Conservation (phyloP, 1,284 basidiomycete genomes). For the Pascua sp. region DNA sequence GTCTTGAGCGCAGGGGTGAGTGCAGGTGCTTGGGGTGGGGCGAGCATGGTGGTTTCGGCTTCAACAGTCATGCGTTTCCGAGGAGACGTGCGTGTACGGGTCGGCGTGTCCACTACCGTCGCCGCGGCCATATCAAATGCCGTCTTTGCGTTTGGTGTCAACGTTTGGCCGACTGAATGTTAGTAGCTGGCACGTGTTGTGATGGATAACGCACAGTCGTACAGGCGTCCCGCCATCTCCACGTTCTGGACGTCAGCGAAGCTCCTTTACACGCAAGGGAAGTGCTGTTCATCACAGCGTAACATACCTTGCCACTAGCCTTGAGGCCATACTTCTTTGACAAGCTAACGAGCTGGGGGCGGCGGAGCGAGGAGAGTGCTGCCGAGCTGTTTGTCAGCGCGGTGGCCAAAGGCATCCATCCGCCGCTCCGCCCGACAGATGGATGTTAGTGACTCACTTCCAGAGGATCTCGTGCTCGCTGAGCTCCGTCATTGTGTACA, state of each 20-base stretch:
- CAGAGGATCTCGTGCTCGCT: constrained; percentile 20
- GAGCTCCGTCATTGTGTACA: constrained; percentile 12
- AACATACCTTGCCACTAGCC: constrained; percentile 45
- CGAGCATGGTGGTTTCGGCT: not conserved
- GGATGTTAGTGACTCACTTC: constrained; percentile 13
- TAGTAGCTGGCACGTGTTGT: constrained; percentile 1
- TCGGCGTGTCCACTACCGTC: not conserved
- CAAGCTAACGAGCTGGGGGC: constrained; percentile 46
- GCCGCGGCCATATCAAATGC: constrained; percentile 6
- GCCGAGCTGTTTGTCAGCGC: constrained; percentile 27
- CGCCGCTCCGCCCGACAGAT: not conserved
- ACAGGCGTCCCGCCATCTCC: constrained; percentile 38
- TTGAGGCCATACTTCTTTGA: constrained; percentile 46
- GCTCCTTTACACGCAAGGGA: not conserved
- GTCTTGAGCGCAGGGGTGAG: not conserved
- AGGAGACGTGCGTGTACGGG: not conserved
- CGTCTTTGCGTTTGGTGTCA: constrained; percentile 16
- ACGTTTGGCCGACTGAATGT: constrained; percentile 9
- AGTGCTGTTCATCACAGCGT: not conserved
- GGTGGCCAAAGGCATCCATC: not conserved
- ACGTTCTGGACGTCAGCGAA: constrained; percentile 30
- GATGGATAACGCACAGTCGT: constrained; percentile 32
- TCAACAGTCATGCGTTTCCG: not conserved
- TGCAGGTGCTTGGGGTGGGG: not conserved
- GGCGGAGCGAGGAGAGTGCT: constrained; percentile 40